These are phyloP conservation scores for Penicillium janthinellum DNA, from an alignment of 2,329 filamentous ascomycete genomes.

Conservation along the genomic window DNA sequence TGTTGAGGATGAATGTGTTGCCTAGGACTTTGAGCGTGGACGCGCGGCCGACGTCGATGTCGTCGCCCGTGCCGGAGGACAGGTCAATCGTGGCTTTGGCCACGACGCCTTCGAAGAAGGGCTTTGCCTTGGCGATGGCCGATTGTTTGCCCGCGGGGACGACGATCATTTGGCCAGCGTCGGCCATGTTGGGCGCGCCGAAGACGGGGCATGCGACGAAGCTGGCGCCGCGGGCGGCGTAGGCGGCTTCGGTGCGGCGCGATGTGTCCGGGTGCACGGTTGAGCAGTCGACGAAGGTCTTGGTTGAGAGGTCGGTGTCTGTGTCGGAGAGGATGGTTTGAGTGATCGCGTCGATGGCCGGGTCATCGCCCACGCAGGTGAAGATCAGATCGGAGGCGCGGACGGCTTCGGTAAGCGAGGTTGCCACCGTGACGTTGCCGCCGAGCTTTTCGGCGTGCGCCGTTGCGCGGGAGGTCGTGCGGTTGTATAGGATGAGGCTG, in stretches of 20 bases:
- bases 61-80: conserved; percentile 46
- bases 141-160: conserved; percentile 68
- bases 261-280: conserved; percentile 85
- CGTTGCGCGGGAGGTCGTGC: conserved; percentile 66
- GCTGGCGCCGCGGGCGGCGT: conserved; percentile 61
- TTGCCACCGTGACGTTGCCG: conserved; percentile 61
- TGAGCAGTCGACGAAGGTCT: conserved; percentile 84
- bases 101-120: conserved; percentile 74
- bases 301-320: conserved; percentile 61
- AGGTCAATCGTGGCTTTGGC: conserved; percentile 40
- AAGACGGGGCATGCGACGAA: conserved; percentile 72
- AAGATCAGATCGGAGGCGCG: conserved; percentile 76
- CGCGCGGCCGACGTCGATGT: conserved; percentile 71
- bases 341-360: conserved; percentile 67
- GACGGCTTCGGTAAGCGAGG: conserved; percentile 67
- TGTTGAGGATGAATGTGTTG: conserved; percentile 83
- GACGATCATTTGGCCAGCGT: conserved; percentile 69
- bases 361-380: conserved; percentile 76
- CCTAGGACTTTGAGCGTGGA: conserved; percentile 78
- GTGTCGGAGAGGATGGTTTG: conserved; percentile 52
- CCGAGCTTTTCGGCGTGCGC: conserved; percentile 65
- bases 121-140: conserved; percentile 65
- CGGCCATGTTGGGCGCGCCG: conserved; percentile 47
- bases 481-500: conserved; percentile 76
- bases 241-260: conserved; percentile 62